These are phyloP conservation scores for Falciphora oryzae DNA, from an alignment of 2,329 filamentous ascomycete species.

Conservation along the genomic window DNA sequence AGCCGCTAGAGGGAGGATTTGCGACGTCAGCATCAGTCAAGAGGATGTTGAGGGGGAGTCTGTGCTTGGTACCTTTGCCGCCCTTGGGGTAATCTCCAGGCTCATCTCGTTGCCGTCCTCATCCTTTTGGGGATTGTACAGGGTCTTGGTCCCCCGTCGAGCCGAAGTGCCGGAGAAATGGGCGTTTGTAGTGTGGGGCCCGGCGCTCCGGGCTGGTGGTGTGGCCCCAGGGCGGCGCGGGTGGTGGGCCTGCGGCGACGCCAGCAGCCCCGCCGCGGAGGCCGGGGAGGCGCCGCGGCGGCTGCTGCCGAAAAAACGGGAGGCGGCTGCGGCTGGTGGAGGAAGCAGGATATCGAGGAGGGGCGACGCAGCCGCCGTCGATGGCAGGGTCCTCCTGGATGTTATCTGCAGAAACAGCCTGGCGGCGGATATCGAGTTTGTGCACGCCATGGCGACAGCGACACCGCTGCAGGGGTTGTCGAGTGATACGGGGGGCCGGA, in stretches of 20 bases:
- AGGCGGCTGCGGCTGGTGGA: slow-evolving; percentile 4
- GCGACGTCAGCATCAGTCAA: slow-evolving; percentile 8
- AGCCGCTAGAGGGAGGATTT: slow-evolving; percentile 49
- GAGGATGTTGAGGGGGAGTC: background rate
- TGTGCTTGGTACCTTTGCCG: slow-evolving; percentile 59
- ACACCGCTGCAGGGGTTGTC: no score
- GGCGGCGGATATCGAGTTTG: slow-evolving; percentile 21
- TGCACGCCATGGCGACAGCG: slow-evolving; percentile 9
- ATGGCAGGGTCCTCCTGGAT: slow-evolving; percentile 1
- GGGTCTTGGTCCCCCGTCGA: slow-evolving; percentile 39
- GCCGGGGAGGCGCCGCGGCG: background rate
- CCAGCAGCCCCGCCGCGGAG: slow-evolving; percentile 10
- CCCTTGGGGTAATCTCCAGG: slow-evolving; percentile 78
- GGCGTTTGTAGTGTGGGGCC: background rate
- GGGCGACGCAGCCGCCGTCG: slow-evolving; percentile 17
- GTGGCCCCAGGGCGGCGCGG: background rate
- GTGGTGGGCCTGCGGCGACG: background rate
- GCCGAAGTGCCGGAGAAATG: slow-evolving; percentile 33
- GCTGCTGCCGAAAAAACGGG: background rate
- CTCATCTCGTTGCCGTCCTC: slow-evolving; percentile 80
- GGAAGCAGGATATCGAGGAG: slow-evolving; percentile 39
- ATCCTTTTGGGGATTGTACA: slow-evolving; percentile 69
- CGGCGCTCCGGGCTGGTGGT: background rate
- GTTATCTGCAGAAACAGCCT: slow-evolving; percentile 26
- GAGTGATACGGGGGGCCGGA: no score